These are phyloP conservation scores for Podila verticillata DNA, from an alignment of 192 early-diverging fungal species.

Conservation along the genomic window DNA sequence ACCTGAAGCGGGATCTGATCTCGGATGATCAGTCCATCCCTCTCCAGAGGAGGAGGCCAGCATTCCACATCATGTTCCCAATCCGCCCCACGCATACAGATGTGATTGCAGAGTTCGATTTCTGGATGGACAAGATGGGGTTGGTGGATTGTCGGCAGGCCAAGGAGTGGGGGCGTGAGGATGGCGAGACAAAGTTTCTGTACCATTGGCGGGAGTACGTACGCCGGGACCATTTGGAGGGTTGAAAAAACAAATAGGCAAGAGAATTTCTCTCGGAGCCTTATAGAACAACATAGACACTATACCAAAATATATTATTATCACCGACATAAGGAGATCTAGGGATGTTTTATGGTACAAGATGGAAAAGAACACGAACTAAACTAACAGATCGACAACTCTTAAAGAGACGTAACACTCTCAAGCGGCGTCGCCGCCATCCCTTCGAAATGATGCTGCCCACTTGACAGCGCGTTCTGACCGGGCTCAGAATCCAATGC, in stretches of 20 bases:
- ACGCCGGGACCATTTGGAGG: constrained; percentile 29
- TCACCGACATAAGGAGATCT: neutral
- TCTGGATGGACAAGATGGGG: constrained; percentile 55
- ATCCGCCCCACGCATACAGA: constrained; percentile 54
- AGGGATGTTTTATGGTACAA: too few species aligned
- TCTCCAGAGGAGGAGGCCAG: constrained; percentile 15
- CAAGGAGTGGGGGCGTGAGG: constrained; percentile 47
- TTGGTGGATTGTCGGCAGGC: constrained; percentile 37
- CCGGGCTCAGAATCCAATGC: too few species aligned
- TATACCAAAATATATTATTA: neutral
- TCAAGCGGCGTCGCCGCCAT: too few species aligned
- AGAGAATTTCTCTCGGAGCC: neutral
- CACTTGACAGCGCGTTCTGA: too few species aligned
- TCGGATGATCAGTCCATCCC: constrained; percentile 1
- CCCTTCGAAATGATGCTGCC: too few species aligned
- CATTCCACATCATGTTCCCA: constrained; percentile 65
- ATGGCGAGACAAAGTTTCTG: constrained; percentile 45
- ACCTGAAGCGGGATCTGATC: constrained; percentile 42
- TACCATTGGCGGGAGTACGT: constrained; percentile 52
- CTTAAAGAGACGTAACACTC: too few species aligned
- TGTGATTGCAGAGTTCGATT: constrained; percentile 61
- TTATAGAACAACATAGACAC: neutral
- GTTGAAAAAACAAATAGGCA: neutral
- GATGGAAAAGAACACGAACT: too few species aligned
- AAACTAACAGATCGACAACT: too few species aligned